Evolutionary conservation across 257 asterid genomes (phyloP).

Genomic region (Fraxinus excelsior): DNA sequence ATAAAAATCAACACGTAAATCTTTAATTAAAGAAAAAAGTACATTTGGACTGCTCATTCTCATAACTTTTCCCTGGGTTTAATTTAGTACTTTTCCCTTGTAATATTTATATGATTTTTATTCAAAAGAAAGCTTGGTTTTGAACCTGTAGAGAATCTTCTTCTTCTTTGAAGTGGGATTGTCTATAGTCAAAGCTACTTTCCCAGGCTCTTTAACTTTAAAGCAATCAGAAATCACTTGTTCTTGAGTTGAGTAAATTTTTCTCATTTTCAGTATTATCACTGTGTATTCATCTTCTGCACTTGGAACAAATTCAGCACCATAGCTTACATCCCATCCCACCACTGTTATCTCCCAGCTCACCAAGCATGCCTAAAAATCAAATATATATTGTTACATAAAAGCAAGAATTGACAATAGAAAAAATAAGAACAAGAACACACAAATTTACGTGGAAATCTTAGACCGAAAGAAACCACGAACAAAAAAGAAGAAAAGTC

Average conservation of each 20-base stretch:
- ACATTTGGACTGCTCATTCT: no score
- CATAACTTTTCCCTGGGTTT: no score
- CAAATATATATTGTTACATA: background rate
- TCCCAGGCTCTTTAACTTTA: slow-evolving; percentile 33
- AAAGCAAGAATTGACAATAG: no score
- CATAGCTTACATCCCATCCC: slow-evolving; percentile 45
- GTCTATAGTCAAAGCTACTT: slow-evolving; percentile 29
- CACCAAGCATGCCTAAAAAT: slow-evolving; percentile 20
- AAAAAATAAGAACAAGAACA: no score
- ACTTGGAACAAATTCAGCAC: slow-evolving; percentile 39
- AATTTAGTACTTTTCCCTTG: background rate
- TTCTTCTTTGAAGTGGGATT: slow-evolving; percentile 46
- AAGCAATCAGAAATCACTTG: slow-evolving; percentile 27
- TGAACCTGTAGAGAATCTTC: slow-evolving; percentile 44
- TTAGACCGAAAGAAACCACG: no score
- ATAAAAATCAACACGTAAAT: no score
- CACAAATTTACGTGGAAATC: no score
- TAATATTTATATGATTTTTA: background rate
- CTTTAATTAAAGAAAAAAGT: no score
- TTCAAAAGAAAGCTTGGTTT: slow-evolving; percentile 17
- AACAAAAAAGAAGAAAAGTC: no score
- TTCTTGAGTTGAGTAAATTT: slow-evolving; percentile 27
- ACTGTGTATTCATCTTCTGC: slow-evolving; percentile 35
- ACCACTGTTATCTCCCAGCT: slow-evolving; percentile 42
- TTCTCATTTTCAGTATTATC: slow-evolving; percentile 33